Percentiles rank a stretch among this genome's conserved stretches.
phyloP scores from a whole-genome alignment of 495 filamentous ascomycete species.

The Penicillium egyptiacum region DNA sequence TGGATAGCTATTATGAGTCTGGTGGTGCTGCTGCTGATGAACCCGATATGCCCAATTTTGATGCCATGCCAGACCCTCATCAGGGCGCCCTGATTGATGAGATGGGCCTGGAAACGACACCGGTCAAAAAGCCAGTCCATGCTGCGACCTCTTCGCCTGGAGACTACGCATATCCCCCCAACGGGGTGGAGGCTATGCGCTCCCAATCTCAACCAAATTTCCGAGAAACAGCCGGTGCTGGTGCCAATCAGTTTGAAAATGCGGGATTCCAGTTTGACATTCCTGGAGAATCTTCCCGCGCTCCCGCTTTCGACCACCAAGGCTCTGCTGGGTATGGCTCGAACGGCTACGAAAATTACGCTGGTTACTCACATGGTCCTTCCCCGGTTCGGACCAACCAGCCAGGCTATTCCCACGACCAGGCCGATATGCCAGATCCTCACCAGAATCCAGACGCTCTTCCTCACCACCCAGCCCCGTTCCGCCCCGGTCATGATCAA shows the following conservation, averaged over 20 bases:
- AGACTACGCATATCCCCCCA: slow-evolving; percentile 39
- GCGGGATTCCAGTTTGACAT: slow-evolving; percentile 67
- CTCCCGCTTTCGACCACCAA: slow-evolving; percentile 44
- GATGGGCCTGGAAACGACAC: slow-evolving; percentile 45
- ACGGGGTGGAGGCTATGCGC: slow-evolving; percentile 41
- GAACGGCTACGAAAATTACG: slow-evolving; percentile 13
- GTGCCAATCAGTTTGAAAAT: slow-evolving; percentile 53
- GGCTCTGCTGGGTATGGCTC: slow-evolving; percentile 25
- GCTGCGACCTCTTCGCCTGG: slow-evolving; percentile 23
- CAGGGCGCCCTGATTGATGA: slow-evolving; percentile 48
- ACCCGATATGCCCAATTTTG: slow-evolving; percentile 73
- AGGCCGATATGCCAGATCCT: slow-evolving; percentile 23
- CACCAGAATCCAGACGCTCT: slow-evolving; percentile 61
- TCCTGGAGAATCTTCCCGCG: slow-evolving; percentile 56
- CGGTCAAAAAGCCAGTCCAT: slow-evolving; percentile 20
- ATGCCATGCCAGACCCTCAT: slow-evolving; percentile 53
- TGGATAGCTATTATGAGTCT: slow-evolving; percentile 43
- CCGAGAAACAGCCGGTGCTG: slow-evolving; percentile 47
- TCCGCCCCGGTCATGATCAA: slow-evolving; percentile 71
- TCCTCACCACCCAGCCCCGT: slow-evolving; percentile 73
- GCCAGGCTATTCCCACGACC: slow-evolving; percentile 21
- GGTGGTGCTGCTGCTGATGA: slow-evolving; percentile 33
- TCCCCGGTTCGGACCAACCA: slow-evolving; percentile 29
- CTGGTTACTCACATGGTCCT: slow-evolving; percentile 21
- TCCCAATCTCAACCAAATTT: slow-evolving; percentile 70